Base-by-base conservation (phyloP, 1,139 yeast genomes). In the Lizanozyma gosingica region DNA sequence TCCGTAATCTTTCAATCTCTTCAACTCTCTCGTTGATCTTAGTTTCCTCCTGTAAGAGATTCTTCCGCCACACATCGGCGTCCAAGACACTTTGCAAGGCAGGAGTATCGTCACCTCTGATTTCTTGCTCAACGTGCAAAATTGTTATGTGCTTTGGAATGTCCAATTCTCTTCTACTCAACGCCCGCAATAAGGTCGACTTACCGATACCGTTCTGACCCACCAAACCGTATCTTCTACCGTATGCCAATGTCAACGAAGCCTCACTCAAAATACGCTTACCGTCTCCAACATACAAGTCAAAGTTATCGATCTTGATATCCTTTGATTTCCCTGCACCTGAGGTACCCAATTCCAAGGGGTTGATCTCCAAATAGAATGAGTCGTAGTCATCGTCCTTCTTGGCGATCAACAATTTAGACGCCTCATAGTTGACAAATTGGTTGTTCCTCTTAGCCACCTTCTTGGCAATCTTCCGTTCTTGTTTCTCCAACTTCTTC, bases 171-270 rank as follows among this genome's bases (percentile, higher is more conserved):
- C 99, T 83, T 60, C 94, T 78, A 1, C 97, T 83, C 41, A 92
- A 69, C 0, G 99, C 99, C 52, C 87, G 75, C 54, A 92, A 71
- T 43, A 92, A 67, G 0, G 98, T 92, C 35, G 97, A 90, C 60
- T 92, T 92, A 81, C 99, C 99, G 53, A 94, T 88, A 88, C 99
- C 99, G 67, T 92, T 92, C 59, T 90, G 95, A 63, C 99, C 99
- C 37, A 92, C 95, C 43, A 92, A 70, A 78, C 98, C 99, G 52
- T 92, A 92, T 60, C 98, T 77, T 63, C 87, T 87, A 41, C 98
- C 98, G 57, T 83, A 82, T 33, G 96, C 82, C 50, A 92, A 73
- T 1, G 95, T 82, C 48, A 92, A 73, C 17, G 90, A 76, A 17
- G 97, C 85, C 59, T 90, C 94, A 42, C 94, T 80, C 49, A 92